Conservation (phyloP, 2,329 filamentous ascomycete species). For the Ascochyta pisi region DNA sequence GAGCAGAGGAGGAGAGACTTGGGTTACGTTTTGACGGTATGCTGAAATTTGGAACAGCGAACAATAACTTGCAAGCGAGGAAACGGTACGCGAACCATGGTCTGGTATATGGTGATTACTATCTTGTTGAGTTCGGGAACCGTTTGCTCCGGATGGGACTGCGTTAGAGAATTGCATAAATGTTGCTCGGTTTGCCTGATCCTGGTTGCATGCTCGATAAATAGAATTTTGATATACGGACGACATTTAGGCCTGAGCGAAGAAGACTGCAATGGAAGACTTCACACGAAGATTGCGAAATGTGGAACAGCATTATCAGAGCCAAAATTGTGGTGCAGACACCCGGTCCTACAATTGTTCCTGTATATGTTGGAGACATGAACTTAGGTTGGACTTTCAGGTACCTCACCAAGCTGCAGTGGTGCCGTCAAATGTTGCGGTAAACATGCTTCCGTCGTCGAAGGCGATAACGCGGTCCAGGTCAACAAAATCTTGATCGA, state of each 20-base stretch:
- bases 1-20: constrained; percentile 26
- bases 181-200: background rate
- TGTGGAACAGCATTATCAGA: no score
- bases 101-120: constrained; percentile 57
- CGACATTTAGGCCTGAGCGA: background rate
- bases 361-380: background rate
- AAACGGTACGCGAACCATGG: constrained; percentile 53
- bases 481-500: constrained; percentile 26
- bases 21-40: constrained; percentile 50
- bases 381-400: background rate
- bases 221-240: background rate
- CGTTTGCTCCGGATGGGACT: constrained; percentile 43
- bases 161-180: constrained; percentile 5
- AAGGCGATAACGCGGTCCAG: constrained; percentile 32
- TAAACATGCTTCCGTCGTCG: constrained; percentile 34
- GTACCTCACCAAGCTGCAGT: background rate
- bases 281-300: background rate
- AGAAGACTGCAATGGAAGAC: background rate
- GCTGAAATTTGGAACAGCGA: constrained; percentile 54
- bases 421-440: constrained; percentile 15
- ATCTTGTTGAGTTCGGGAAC: constrained; percentile 54
- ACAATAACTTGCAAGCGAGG: constrained; percentile 53
- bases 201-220: background rate
- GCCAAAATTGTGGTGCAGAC: no score
- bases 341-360: background rate